phyloP scores from a whole-genome alignment of 805 yeast genomes.

The Nakazawaea anatomiae region DNA sequence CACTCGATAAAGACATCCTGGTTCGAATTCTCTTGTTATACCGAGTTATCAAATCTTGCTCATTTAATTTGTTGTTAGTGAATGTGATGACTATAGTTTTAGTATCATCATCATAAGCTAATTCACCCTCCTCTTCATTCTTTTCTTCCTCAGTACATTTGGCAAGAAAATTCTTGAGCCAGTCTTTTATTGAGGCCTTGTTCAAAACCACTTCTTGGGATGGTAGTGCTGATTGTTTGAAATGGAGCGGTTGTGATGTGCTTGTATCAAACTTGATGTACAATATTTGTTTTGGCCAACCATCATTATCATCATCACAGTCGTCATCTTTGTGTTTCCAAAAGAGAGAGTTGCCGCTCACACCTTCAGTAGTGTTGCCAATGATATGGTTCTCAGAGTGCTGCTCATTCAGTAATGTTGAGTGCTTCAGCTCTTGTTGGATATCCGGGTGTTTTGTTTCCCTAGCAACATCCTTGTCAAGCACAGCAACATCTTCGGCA shows the following conservation, averaged over 20 bases:
- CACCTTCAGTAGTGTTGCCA: too few relatives aligned
- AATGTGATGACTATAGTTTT: constrained; percentile 7
- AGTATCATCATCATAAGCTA: constrained; percentile 2
- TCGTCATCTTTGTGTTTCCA: background rate
- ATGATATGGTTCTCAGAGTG: too few relatives aligned
- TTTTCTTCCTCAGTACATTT: constrained; percentile 4
- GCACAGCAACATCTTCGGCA: too few relatives aligned
- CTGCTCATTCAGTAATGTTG: background rate
- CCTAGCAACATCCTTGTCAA: too few relatives aligned
- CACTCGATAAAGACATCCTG: background rate
- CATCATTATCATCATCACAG: constrained; percentile 4
- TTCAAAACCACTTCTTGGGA: background rate
- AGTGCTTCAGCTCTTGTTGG: too few relatives aligned
- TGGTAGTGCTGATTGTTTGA: constrained; percentile 1
- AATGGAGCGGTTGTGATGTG: background rate
- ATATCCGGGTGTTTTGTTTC: too few relatives aligned
- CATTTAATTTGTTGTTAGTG: background rate
- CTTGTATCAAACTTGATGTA: constrained; percentile 6
- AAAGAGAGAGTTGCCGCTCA: too few relatives aligned
- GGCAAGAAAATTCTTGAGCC: constrained; percentile 3
- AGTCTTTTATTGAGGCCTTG: constrained; percentile 5
- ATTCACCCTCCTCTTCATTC: background rate
- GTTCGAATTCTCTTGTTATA: background rate
- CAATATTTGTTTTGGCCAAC: constrained; percentile 5
- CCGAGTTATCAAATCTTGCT: background rate